Evolutionary conservation across 2,329 filamentous ascomycete species (phyloP).

Genomic region (Fusarium redolens): DNA sequence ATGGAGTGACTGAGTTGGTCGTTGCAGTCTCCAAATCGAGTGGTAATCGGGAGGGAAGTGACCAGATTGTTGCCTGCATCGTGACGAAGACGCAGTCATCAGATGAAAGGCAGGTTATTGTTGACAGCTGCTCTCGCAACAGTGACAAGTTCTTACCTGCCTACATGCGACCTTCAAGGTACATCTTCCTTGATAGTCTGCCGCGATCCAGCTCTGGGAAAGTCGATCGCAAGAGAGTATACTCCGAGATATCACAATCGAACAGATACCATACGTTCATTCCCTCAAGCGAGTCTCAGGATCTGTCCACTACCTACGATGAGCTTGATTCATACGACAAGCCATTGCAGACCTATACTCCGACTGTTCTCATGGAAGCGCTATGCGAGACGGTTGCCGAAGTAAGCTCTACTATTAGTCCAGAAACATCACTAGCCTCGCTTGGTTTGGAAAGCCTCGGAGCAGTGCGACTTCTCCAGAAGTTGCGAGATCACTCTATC

Average conservation of each 20-base stretch:
- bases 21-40: not conserved
- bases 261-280: not conserved
- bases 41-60: not conserved
- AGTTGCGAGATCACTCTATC: constrained; percentile 4
- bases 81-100: not conserved
- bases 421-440: not conserved
- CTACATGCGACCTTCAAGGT: constrained; percentile 5
- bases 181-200: not conserved
- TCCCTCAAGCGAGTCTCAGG: not conserved
- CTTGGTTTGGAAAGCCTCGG: constrained; percentile 4
- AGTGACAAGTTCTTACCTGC: not conserved
- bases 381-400: not conserved
- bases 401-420: not conserved
- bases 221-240: constrained; percentile 3
- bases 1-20: not conserved
- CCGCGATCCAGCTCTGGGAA: constrained; percentile 3
- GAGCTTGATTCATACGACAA: not conserved
- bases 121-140: not conserved
- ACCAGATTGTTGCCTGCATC: not conserved
- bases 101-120: not conserved
- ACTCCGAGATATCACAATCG: not conserved
- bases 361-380: not conserved
- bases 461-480: constrained; percentile 1
- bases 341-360: not conserved
- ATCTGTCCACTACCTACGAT: not conserved